Evolutionary conservation across 1,139 yeast species (phyloP).

Genomic region (Kodamaea plutei): DNA sequence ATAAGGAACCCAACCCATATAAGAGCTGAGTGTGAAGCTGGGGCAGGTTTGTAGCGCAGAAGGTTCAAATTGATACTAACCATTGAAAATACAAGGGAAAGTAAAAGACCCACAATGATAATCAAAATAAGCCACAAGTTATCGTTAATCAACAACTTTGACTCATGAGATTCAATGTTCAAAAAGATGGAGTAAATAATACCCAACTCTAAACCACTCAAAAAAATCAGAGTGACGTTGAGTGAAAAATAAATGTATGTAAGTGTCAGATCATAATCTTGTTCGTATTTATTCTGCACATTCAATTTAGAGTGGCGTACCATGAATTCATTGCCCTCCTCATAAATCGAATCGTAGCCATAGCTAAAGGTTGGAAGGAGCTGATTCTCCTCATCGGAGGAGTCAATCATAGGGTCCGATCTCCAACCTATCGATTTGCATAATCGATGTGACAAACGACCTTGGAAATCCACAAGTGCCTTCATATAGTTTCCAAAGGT

Average conservation of each 20-base stretch:
- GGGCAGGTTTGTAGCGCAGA: conserved; percentile 26
- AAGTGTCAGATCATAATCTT: conserved; percentile 35
- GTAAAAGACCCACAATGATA: conserved; percentile 30
- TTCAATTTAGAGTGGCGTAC: conserved; percentile 12
- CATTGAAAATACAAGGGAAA: conserved; percentile 32
- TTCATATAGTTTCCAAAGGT: conserved; percentile 14
- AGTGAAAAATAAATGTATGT: conserved; percentile 37
- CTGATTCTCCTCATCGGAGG: conserved; percentile 2
- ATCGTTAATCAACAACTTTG: conserved; percentile 24
- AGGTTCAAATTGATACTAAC: conserved; percentile 29
- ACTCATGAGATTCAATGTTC: conserved; percentile 18
- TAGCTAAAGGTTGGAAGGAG: conserved; percentile 3
- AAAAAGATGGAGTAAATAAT: conserved; percentile 35
- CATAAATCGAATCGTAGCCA: conserved; percentile 34
- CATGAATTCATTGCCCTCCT: too few relatives aligned
- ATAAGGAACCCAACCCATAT: conserved; percentile 29
- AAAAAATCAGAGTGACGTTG: conserved; percentile 32
- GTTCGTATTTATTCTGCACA: conserved; percentile 27
- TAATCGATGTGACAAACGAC: too few relatives aligned
- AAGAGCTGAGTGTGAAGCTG: conserved; percentile 24
- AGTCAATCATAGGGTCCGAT: too few relatives aligned
- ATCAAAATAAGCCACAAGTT: conserved; percentile 34
- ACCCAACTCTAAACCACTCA: conserved; percentile 43
- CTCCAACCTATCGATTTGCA: too few relatives aligned
- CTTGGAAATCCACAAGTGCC: too few relatives aligned